These are phyloP conservation scores for Mycena crocata DNA, from an alignment of 768 basidiomycete genomes.

Conservation along the genomic window DNA sequence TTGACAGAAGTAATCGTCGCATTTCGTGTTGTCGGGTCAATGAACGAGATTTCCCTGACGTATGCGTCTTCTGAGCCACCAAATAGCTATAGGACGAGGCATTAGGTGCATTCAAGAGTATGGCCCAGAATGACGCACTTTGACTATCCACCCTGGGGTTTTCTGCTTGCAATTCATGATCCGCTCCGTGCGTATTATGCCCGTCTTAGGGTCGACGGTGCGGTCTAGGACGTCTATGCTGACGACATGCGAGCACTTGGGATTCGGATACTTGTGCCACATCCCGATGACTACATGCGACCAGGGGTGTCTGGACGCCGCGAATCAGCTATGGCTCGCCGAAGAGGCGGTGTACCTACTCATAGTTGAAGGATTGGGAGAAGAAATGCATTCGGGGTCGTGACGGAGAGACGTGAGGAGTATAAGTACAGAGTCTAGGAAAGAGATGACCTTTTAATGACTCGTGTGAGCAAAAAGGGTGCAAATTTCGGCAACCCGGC, in stretches of 20 bases:
- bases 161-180: constrained; percentile 93
- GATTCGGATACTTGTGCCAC: constrained; percentile 97
- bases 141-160: constrained; percentile 91
- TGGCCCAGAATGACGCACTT: constrained; percentile 61
- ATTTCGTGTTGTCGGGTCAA: constrained; percentile 84
- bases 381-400: constrained; percentile 80
- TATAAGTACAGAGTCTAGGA: not conserved
- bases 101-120: constrained; percentile 11
- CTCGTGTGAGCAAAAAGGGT: constrained; percentile 10
- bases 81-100: constrained; percentile 69
- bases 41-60: constrained; percentile 93
- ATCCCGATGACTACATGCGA: constrained; percentile 91
- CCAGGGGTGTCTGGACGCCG: constrained; percentile 79
- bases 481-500: constrained; percentile 3
- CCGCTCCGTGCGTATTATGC: constrained; percentile 92
- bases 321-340: constrained; percentile 20
- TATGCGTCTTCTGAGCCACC: constrained; percentile 95
- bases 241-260: constrained; percentile 89
- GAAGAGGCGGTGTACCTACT: constrained; percentile 62
- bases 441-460: constrained; percentile 1
- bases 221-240: constrained; percentile 91
- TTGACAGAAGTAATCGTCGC: constrained; percentile 93
- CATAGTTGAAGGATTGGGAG: constrained; percentile 85
- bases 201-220: constrained; percentile 83
- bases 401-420: constrained; percentile 38